These are phyloP conservation scores for Byssochlamys sp. DNA, from an alignment of 2,329 filamentous ascomycete species.

Conservation along the genomic window DNA sequence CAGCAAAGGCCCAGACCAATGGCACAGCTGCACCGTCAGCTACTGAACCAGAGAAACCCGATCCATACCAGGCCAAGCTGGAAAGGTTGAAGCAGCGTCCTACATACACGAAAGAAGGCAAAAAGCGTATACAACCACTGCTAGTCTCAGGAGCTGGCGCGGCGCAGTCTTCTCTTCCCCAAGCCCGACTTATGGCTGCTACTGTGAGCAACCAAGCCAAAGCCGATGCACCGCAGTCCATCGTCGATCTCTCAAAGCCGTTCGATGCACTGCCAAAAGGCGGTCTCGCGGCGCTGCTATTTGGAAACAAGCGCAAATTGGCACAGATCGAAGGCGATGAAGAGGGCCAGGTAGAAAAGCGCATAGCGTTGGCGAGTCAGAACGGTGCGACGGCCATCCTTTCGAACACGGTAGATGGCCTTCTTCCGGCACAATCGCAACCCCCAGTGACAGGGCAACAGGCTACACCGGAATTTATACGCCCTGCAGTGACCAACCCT, in stretches of 20 bases:
- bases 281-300: constrained; percentile 70
- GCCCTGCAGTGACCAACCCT: constrained; percentile 78
- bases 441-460: constrained; percentile 51
- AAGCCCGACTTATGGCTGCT: constrained; percentile 74
- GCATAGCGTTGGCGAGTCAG: constrained; percentile 48
- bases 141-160: constrained; percentile 82
- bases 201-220: constrained; percentile 50
- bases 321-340: constrained; percentile 66
- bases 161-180: constrained; percentile 77
- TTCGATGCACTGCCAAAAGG: constrained; percentile 88
- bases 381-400: constrained; percentile 66
- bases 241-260: constrained; percentile 83
- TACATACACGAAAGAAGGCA: constrained; percentile 90
- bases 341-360: constrained; percentile 52
- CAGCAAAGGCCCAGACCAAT: constrained; percentile 29
- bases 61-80: constrained; percentile 50
- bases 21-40: constrained; percentile 21
- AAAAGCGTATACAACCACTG: constrained; percentile 86
- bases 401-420: constrained; percentile 64
- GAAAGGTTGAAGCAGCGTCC: constrained; percentile 78
- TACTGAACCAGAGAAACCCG: constrained; percentile 30
- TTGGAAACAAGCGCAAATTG: constrained; percentile 87
- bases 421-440: constrained; percentile 63
- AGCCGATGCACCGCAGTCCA: constrained; percentile 66
- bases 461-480: constrained; percentile 69